Evolutionary conservation across 768 basidiomycete species (phyloP).

Genomic region (Xerocomellus chrysenteron): DNA sequence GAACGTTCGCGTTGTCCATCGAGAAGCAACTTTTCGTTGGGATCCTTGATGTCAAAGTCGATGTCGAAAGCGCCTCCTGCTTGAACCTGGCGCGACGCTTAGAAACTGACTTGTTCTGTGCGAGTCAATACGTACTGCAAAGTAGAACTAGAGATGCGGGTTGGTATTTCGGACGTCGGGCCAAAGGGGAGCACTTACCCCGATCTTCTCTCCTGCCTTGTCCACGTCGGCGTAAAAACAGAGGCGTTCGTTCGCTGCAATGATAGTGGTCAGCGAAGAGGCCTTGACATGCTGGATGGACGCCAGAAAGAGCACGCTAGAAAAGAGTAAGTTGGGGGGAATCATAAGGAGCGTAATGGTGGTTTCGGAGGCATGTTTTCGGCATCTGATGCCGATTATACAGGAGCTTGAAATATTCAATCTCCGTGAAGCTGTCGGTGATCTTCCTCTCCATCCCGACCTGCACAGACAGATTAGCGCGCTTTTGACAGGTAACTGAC

Average conservation of each 20-base stretch:
- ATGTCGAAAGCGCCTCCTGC: conserved; percentile 97
- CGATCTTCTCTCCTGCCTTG: conserved; percentile 90
- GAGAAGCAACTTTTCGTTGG: conserved; percentile 82
- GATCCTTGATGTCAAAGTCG: conserved; percentile 91
- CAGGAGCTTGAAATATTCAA: conserved; percentile 16
- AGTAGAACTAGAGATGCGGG: conserved; percentile 73
- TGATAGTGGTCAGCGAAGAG: conserved; percentile 76
- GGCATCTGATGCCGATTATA: conserved; percentile 23
- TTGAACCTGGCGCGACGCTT: conserved; percentile 63
- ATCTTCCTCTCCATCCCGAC: neutral
- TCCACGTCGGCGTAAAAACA: conserved; percentile 98
- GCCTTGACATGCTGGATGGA: conserved; percentile 40
- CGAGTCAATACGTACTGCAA: conserved; percentile 65
- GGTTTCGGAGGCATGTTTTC: conserved; percentile 5
- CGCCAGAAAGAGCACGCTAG: conserved; percentile 28
- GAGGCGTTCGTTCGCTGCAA: conserved; percentile 74
- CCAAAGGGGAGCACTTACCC: conserved; percentile 48
- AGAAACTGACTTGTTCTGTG: neutral
- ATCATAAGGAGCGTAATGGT: conserved; percentile 20
- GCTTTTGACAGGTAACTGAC: conserved; percentile 20
- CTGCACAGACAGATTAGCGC: conserved; percentile 1
- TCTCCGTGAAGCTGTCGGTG: conserved; percentile 8
- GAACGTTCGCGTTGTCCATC: conserved; percentile 89
- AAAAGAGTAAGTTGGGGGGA: conserved; percentile 19
- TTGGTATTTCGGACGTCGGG: conserved; percentile 6